Evolutionary conservation across 768 basidiomycete species (phyloP).

Genomic region (Mycena pura): DNA sequence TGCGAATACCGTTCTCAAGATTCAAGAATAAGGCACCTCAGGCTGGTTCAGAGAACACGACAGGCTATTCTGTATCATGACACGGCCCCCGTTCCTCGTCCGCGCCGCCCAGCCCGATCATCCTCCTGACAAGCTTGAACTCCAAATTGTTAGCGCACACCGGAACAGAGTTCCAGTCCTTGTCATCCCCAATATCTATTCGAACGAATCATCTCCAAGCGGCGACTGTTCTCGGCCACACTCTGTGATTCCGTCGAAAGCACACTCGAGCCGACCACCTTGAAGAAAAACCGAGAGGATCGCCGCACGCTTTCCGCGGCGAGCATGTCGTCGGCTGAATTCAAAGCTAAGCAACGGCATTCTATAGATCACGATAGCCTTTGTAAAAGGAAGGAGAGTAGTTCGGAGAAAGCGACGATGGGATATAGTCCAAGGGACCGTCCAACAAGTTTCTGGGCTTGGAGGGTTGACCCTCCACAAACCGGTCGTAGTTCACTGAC

Average conservation of each 20-base stretch:
- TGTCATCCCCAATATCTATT: constrained; percentile 29
- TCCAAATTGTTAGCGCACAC: constrained; percentile 38
- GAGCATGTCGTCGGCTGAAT: constrained; percentile 1
- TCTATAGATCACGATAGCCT: constrained; percentile 35
- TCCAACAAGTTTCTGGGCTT: constrained; percentile 2
- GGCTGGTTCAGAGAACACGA: too few species aligned
- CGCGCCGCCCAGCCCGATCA: constrained; percentile 31
- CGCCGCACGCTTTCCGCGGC: not conserved
- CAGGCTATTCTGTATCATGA: too few species aligned
- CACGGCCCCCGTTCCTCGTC: constrained; percentile 28
- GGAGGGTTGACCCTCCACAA: constrained; percentile 5
- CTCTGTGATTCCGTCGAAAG: constrained; percentile 37
- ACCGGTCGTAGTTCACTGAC: constrained; percentile 6
- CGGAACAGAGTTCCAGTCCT: constrained; percentile 14
- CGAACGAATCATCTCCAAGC: constrained; percentile 31
- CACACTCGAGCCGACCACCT: constrained; percentile 36
- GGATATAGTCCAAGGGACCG: constrained; percentile 10
- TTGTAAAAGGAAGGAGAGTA: constrained; percentile 33
- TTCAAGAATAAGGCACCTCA: too few species aligned
- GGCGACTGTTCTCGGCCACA: constrained; percentile 34
- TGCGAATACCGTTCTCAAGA: too few species aligned
- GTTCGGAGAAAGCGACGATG: constrained; percentile 10
- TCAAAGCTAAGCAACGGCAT: constrained; percentile 27
- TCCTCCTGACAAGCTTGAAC: constrained; percentile 35
- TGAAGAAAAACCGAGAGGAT: constrained; percentile 27